Evolutionary conservation across 371 early-diverging fungal species (phyloP), one percentile per base, ranked within the genome.

Genomic region (Lichtheimia ornata): DNA sequence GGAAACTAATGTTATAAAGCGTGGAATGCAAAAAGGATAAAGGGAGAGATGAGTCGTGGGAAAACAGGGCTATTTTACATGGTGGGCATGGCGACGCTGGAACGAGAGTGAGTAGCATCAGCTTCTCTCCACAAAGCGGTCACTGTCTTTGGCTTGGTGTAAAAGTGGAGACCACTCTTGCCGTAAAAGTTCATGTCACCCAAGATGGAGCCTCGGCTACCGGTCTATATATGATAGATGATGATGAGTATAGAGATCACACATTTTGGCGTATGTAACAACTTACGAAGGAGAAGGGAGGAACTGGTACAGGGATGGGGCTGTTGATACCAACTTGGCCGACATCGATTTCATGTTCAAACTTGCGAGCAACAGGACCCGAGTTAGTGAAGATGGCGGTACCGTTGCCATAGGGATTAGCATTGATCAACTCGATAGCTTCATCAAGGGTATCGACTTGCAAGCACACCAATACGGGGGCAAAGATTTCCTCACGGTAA

Each of bases 171-270:
- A 58, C 93, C 94, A 41, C 86, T 77, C 75, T 83, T 88, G 66
- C 88, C 86, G 72, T 97, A 98, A 68, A 98, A 98, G 90, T 98
- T 96, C 63, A 95, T 77, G 68, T 98, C 98, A 47, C 98, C 98
- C 57, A 87, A 79, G 65, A 98, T 96, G 61, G 94, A 93, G 14
- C 91, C 97, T 60, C 95, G 86, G 60, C 89, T 88, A 11, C 97
- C 98, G n/a, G 98, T 98, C 65, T 65, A 51, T 6, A 61, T 30
- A 11, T 7, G 2, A 3, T 1, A 51, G 44, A 61, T 47, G 22
- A 49, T 35, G 5, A 50, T 56, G 17, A 56, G 50, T 17, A 58
- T 9, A 12, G 18, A 22, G 3, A 18, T 18, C 4, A 5, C 12
- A 1, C 13, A 15, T 13, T 54, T 5, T 2, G 13, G 2, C 17